phyloP scores from a whole-genome alignment of 2,329 filamentous ascomycete species.

The Fusarium heterosporum region DNA sequence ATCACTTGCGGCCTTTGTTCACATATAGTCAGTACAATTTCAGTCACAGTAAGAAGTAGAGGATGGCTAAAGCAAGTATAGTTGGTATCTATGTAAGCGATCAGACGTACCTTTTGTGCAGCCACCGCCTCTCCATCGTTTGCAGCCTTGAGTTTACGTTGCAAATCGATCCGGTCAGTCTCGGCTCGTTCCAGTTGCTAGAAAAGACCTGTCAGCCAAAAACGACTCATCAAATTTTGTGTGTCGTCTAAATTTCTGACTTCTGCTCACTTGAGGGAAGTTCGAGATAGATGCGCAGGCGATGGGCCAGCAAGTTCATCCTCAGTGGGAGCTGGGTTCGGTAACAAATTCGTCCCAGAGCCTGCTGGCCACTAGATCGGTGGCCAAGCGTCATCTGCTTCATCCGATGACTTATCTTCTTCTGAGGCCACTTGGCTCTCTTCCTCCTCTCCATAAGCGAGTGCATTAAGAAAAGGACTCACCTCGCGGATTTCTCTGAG shows the following conservation, averaged over 20 bases:
- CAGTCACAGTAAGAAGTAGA: neutral
- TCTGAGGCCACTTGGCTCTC: constrained; percentile 25
- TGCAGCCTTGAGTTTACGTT: constrained; percentile 65
- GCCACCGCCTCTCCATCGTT: constrained; percentile 62
- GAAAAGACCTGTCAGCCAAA: constrained; percentile 30
- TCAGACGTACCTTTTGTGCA: constrained; percentile 64
- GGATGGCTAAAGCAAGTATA: neutral
- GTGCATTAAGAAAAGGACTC: constrained; percentile 49
- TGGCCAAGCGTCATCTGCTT: constrained; percentile 1
- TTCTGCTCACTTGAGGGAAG: constrained; percentile 8
- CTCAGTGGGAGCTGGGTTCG: neutral
- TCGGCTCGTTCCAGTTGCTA: constrained; percentile 71
- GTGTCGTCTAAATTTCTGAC: neutral
- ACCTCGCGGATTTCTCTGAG: constrained; percentile 70
- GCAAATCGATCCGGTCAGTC: constrained; percentile 66
- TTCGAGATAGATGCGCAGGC: constrained; percentile 5
- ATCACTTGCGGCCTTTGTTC: constrained; percentile 61
- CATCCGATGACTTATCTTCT: neutral
- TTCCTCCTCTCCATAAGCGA: constrained; percentile 15
- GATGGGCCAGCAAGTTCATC: neutral
- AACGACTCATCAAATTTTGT: neutral
- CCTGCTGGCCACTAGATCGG: neutral
- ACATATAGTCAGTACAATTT: constrained; percentile 29
- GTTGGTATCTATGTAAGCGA: constrained; percentile 7
- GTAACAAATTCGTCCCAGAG: neutral